Evolutionary conservation across 768 basidiomycete genomes (phyloP), one percentile per base, ranked within the genome.

Genomic region (Podaxis carcinomalis): DNA sequence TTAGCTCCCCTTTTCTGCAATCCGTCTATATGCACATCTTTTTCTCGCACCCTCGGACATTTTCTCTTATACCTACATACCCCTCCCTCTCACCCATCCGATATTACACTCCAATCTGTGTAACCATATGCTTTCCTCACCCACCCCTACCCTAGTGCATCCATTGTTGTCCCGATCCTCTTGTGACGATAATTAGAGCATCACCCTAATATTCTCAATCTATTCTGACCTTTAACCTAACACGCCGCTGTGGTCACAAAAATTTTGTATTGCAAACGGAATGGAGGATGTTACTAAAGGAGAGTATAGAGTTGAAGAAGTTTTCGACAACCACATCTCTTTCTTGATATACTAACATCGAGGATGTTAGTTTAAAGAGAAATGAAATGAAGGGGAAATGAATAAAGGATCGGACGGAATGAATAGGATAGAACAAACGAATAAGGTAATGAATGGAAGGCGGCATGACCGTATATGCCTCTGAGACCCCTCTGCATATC

Each of bases 401-500:
- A 56, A 56, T 19, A 51, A 55, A 51, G 37, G 53, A 35, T 11
- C 19, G 16, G 37, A 55, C 49, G 55, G 16, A 49, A 47, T 19
- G 37, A 55, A 61, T 28, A n/a, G 44, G 42, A 47, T 27, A 39
- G 27, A 49, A 27, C 35, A 10, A 25, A 54, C 27, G 13, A 23
- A 27, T 19, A 25, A 32, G 13, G 47, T 19, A 28, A 4, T 44
- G 19, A 56, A n/a, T 36, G n/a, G 25, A 57, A 35, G 25, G 9
- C 6, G 11, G 51, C 27, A 25, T 46, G n/a, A 14, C 11, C 39
- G 35, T 50, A 16, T 23, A 28, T 49, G 13, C 51, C 2, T 13
- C 7, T 21, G 19, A 6, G 32, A 25, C 23, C 74, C 57, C 69
- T 16, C 74, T 56, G 69, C 72, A 28, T 80, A 5, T 80, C 80